Evolutionary conservation across 2,329 filamentous ascomycete species (phyloP), one percentile per base, ranked within the genome.

Genomic region (Leptographium radiaticola): DNA sequence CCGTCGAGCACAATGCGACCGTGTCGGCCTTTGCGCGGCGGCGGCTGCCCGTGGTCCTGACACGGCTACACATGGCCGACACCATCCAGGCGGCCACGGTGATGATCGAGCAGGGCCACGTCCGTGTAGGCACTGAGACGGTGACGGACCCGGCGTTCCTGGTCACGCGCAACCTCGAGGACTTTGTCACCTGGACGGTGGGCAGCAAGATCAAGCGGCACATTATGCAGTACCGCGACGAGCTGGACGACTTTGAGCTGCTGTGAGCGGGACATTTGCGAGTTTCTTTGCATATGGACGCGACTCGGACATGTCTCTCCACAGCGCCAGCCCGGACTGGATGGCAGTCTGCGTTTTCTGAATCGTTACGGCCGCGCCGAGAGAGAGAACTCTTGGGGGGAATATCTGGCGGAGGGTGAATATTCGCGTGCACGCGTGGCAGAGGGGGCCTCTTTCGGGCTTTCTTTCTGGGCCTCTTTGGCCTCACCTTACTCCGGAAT

Each of bases 181-280:
- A 97, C 70, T 95, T 94, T 67, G 86, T 97, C 18, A 96, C 91
- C 0, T 97, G 91, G 91, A 85, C 91, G 11, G 87, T 94, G 63
- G 89, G 88, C 56, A 94, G 88, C 70, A 96, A 96, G 86, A 90
- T 97, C 68, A 95, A 95, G 84, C 80, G 86, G 66, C 93, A 89
- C 66, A 95, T 96, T 59, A 84, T 95, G 80, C 88, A 87, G 70
- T 97, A 96, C 67, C 82, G 89, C 62, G 89, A 96, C 69, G 88
- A 95, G 74, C 70, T 96, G 70, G 91, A 97, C 70, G 91, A 97
- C 70, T 97, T 95, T 65, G 91, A 97, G 72, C 72, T 96, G 65
- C 72, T 95, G 63, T 93, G 68, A 80, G 52, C 12, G 25, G 25
- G 16, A 9, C 4, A 9, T 2, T 2, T 8, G 20, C 4, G 15